Evolutionary conservation across 306 rosid genomes (phyloP), one percentile per base, ranked within the genome.

Genomic region (Morella rubra): DNA sequence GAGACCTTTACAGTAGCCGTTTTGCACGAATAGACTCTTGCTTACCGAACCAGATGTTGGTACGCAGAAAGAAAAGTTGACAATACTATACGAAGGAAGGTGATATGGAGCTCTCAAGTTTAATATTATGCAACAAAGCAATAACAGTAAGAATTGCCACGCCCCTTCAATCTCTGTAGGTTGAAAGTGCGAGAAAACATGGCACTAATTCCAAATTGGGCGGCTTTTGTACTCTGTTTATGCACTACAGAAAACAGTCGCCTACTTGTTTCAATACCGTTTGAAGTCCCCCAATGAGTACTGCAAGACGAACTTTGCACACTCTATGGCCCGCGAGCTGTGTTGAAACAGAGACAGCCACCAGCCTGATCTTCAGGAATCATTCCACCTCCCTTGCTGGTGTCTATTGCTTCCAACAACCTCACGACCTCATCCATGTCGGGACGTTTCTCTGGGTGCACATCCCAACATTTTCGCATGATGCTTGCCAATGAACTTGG

Each of bases 371-470:
- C 91, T 13, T 93, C 96, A 0, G 91, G 89, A 56, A 91, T 90
- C 97, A 93, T 93, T 66, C 98, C 97, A 37, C 97, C 97, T 10
- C 98, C 97, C 76, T 88, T 91, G 89, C 91, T 91, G 0, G 98
- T 90, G 68, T 93, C 96, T 16, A 90, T 51, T 16, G 90, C 97
- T 79, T 93, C 95, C 44, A 90, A 85, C 90, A 90, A 37, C 60
- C 53, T 91, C 80, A 89, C 97, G 14, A 91, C 98, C 24, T 88
- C 97, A 2, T 76, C 84, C 98, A 93, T 93, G 72, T 85, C 91
- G 0, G 93, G 98, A 4, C 96, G 92, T 77, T 76, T 93, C 83
- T 79, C 85, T 16, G 98, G 96, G 77, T 90, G 86, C 13, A 82
- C 89, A 56, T 87, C 97, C 97, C 96, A 91, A 75, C 98, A 90